Evolutionary conservation across 441 rosid genomes (phyloP).

Genomic region (Sinapis alba): DNA sequence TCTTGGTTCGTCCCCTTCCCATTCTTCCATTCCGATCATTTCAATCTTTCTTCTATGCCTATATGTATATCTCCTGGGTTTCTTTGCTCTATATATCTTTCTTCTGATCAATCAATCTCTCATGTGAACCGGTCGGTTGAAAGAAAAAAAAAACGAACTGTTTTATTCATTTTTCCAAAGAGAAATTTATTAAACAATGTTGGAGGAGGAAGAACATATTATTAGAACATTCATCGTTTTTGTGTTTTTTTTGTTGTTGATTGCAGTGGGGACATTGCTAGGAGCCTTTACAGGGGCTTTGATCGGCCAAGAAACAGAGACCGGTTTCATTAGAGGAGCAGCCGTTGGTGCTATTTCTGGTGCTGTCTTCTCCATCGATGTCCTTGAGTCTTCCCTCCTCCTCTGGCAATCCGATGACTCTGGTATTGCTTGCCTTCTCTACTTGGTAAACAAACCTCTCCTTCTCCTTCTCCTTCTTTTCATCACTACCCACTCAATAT

Average conservation of each 20-base stretch:
- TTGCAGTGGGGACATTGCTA: slow-evolving; percentile 82
- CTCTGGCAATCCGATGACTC: slow-evolving; percentile 97
- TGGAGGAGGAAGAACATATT: not conserved
- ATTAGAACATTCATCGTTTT: not conserved
- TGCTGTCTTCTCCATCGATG: slow-evolving; percentile 98
- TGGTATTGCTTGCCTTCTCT: slow-evolving; percentile 78
- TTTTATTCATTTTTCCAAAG: not conserved
- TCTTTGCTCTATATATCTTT: no score
- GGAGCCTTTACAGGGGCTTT: slow-evolving; percentile 97
- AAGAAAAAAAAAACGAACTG: no score
- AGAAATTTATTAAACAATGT: not conserved
- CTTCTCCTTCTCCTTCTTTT: no score
- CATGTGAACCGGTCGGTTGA: no score
- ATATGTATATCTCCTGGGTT: no score
- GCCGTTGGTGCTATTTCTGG: slow-evolving; percentile 97
- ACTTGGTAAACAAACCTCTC: slow-evolving; percentile 60
- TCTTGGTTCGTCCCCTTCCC: slow-evolving; percentile 46
- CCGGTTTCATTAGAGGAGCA: slow-evolving; percentile 96
- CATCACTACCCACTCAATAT: not conserved
- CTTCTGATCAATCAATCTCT: not conserved
- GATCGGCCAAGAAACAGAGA: slow-evolving; percentile 97
- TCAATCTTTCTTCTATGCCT: no score
- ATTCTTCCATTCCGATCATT: no score
- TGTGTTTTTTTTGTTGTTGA: not conserved
- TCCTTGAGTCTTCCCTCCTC: slow-evolving; percentile 88